Percentiles rank a stretch among this genome's conserved stretches.
Evolutionary conservation across 1,284 basidiomycete species (phyloP).

Genomic region (Cystobasidiaceae sp.): DNA sequence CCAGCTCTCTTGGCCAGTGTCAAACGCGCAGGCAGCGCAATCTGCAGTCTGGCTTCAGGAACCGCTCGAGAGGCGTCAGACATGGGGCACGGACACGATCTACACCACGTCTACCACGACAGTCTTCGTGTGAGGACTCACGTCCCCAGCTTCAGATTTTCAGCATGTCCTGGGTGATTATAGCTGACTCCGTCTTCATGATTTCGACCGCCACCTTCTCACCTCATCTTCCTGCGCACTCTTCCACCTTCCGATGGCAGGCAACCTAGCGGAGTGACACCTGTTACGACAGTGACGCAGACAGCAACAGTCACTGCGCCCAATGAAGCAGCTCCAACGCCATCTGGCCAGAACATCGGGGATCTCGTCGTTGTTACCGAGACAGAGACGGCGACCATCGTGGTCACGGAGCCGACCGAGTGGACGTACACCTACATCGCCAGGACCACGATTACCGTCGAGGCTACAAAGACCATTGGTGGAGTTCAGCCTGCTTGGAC

Average conservation of each 20-base stretch:
- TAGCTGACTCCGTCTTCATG: no score
- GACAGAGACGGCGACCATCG: neutral
- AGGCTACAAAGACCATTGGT: no score
- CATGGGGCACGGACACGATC: constrained; percentile 26
- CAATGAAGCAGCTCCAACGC: neutral
- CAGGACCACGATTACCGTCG: neutral
- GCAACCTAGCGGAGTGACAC: constrained; percentile 1
- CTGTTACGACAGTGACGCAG: neutral
- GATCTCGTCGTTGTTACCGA: neutral
- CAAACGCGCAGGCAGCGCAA: no score
- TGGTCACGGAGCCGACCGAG: neutral
- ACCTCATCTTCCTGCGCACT: neutral
- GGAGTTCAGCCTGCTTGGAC: no score
- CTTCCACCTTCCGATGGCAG: neutral
- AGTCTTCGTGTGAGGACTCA: neutral
- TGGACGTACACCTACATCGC: neutral
- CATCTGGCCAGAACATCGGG: neutral
- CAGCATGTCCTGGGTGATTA: no score
- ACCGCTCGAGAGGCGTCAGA: constrained; percentile 14
- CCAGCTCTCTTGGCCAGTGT: no score
- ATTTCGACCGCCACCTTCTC: neutral
- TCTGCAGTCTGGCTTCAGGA: no score
- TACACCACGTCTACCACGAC: constrained; percentile 28
- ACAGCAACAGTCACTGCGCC: constrained; percentile 6
- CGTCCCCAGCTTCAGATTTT: no score